Base-by-base conservation (phyloP, 441 rosid species). In the Gossypium trilobum region DNA sequence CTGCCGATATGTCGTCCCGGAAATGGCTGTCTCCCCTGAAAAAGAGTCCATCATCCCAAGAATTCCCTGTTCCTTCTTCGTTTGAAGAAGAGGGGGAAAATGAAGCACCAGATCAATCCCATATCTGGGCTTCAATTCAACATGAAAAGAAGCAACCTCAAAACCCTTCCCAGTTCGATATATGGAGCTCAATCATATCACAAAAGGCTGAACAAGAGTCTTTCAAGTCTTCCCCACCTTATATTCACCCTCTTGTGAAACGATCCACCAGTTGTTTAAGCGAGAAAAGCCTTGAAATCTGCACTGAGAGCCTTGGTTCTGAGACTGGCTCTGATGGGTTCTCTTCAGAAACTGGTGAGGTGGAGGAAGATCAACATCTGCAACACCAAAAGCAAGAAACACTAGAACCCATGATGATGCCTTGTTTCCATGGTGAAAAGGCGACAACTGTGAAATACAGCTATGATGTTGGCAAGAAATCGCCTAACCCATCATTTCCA, bases 281-380 rank as follows among this genome's bases (percentile, higher is more conserved):
- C 74, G 74, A 80, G 78, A 87, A 89, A 81, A 94, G 97, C 78
- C 95, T 94, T 46, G 73, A 88, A 46, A 83, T 94, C 23, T 94
- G 98, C 83, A 93, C 97, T 0, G 98, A 93, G 79, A 90, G 93
- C 74, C 97, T 93, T 16, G 97, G 98, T 74, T 94, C 97, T 39
- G 98, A 93, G 82, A 91, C 97, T n/a, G 98, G 98, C 46, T 91
- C 95, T 11, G 96, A 90, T 9, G 89, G 78, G 19, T 90, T 90
- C 80, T 86, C 96, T 36, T 88, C 96, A 0, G 96, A 89, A 79
- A 82, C 77, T 3, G 76, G 81, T n/a, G 86, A 85, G 57, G 76
- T 70, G 20, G 82, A 76, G 1, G 85, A 80, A 72, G 92, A 61
- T 70, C 71, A 25, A 22, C 48, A 25, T 36, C 62, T 10, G 59